Percentiles rank a stretch among this genome's conserved stretches.
Evolutionary conservation across 73 alveolate species (phyloP).

Genomic region (Paramecium primaurelia): DNA sequence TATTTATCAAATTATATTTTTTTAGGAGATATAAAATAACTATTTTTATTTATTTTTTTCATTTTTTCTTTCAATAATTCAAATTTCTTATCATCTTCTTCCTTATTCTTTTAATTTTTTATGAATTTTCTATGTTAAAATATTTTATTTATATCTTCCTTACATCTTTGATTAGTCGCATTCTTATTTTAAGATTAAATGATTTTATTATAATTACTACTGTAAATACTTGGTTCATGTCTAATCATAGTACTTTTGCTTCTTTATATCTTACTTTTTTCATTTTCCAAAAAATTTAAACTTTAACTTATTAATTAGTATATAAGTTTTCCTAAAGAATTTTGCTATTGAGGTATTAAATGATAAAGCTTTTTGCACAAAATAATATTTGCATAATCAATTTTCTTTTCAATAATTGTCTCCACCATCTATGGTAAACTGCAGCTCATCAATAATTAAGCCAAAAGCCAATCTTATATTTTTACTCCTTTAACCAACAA

Average conservation of each 20-base stretch:
- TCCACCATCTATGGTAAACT: constrained; percentile 35
- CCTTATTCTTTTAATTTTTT: not conserved
- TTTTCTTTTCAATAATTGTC: not conserved
- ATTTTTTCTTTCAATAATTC: not conserved
- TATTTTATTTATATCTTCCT: not conserved
- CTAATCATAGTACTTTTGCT: not conserved
- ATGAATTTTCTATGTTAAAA: not conserved
- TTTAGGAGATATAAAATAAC: constrained; percentile 22
- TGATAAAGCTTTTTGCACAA: not conserved
- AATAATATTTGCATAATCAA: not conserved
- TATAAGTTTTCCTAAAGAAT: not conserved
- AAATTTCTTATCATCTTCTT: not conserved
- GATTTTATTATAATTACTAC: not conserved
- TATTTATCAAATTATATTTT: not conserved
- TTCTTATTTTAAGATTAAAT: not conserved
- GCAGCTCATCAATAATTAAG: constrained; percentile 1
- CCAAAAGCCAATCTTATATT: constrained; percentile 40
- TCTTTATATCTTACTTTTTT: not conserved
- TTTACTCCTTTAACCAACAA: constrained; percentile 33
- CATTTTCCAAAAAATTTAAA: not conserved
- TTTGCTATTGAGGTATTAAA: not conserved
- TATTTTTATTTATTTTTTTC: constrained; percentile 18
- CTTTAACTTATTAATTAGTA: not conserved
- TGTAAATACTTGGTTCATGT: not conserved
- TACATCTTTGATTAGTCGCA: not conserved